A percentile compares a stretch with the other conserved stretches of the same genome.
Evolutionary conservation across 805 yeast species (phyloP).

Genomic region (Starmerella apis): DNA sequence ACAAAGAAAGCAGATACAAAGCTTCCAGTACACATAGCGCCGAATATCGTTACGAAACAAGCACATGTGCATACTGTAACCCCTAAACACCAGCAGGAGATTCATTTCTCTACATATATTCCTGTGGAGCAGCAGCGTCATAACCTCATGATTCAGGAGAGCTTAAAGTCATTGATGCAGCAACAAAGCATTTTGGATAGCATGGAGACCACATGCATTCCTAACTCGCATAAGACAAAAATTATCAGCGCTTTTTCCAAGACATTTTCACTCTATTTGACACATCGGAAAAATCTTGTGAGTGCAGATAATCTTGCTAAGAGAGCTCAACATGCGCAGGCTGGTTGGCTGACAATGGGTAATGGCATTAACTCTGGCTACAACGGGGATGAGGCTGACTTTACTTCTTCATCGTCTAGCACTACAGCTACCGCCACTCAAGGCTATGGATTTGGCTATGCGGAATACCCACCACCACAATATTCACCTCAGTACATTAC

Average conservation of each 20-base stretch:
- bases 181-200: slow-evolving; percentile 14
- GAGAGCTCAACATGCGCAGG: not conserved
- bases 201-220: slow-evolving; percentile 9
- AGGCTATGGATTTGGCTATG: not conserved
- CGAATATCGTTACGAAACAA: not conserved
- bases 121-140: not conserved
- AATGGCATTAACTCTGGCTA: slow-evolving; percentile 16
- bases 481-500: slow-evolving; percentile 8
- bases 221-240: slow-evolving; percentile 9
- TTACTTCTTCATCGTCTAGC: not conserved
- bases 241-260: slow-evolving; percentile 3
- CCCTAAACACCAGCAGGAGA: not conserved
- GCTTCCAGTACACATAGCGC: not conserved
- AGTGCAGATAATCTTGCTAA: slow-evolving; percentile 9
- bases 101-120: not conserved
- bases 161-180: slow-evolving; percentile 3
- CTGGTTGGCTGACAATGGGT: slow-evolving; percentile 19
- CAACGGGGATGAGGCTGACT: slow-evolving; percentile 8
- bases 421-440: not conserved
- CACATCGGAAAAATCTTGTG: slow-evolving; percentile 8
- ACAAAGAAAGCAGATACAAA: not conserved
- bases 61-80: not conserved
- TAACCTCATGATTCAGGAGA: not conserved
- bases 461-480: slow-evolving; percentile 6
- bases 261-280: slow-evolving; percentile 4